Conservation (phyloP, 257 asterid genomes). For the Ajuga chamaepitys region DNA sequence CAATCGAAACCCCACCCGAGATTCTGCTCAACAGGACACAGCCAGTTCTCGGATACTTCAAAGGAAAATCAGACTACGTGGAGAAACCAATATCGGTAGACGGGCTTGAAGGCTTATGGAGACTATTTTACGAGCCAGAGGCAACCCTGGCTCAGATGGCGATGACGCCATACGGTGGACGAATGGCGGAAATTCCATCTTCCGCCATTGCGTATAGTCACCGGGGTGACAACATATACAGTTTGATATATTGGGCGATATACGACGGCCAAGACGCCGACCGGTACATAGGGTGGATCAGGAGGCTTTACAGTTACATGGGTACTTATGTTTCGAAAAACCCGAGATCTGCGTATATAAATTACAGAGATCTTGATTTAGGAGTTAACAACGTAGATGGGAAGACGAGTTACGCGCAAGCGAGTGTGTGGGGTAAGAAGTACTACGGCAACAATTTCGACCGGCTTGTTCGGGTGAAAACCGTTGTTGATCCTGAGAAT, state of each 20-base stretch:
- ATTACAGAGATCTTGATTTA: constrained; percentile 26
- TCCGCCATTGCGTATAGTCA: constrained; percentile 34
- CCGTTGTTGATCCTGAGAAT: neutral
- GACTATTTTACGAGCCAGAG: neutral
- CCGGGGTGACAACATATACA: constrained; percentile 22
- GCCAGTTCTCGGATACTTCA: no score
- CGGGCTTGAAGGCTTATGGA: neutral
- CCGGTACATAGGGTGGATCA: constrained; percentile 12
- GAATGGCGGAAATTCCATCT: neutral
- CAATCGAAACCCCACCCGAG: neutral
- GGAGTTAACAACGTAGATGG: constrained; percentile 12
- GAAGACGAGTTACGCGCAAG: constrained; percentile 13
- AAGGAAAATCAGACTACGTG: constrained; percentile 9
- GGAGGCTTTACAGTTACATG: constrained; percentile 19
- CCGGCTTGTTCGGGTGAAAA: constrained; percentile 14
- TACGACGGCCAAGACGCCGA: neutral
- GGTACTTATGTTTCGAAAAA: constrained; percentile 16
- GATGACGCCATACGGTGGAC: neutral
- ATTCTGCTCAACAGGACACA: no score
- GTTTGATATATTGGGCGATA: neutral
- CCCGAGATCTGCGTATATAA: constrained; percentile 29
- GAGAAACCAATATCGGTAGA: constrained; percentile 4
- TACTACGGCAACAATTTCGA: constrained; percentile 21
- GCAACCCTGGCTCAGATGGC: neutral
- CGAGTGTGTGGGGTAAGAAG: constrained; percentile 21